These are phyloP conservation scores for Diaporthe eres DNA, from an alignment of 2,329 filamentous ascomycete species.

Conservation along the genomic window DNA sequence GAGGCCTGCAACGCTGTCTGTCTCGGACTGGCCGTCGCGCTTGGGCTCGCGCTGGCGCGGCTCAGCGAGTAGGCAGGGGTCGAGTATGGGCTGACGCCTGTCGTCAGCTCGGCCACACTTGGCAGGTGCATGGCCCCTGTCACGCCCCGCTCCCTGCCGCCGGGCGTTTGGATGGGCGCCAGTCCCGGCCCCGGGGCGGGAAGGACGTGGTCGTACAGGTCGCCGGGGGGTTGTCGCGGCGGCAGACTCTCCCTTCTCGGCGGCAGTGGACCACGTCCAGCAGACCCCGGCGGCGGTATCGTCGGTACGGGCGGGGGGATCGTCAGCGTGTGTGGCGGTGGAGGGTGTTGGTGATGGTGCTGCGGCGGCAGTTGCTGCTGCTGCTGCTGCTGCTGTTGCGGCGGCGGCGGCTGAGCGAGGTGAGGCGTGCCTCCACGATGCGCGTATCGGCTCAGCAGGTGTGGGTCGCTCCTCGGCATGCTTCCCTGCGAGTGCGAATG, in stretches of 20 bases:
- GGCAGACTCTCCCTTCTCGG: slow-evolving; percentile 60
- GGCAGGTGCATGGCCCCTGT: slow-evolving; percentile 65
- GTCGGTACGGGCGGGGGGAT: slow-evolving; percentile 43
- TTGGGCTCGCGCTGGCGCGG: slow-evolving; percentile 55
- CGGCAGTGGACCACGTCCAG: slow-evolving; percentile 54
- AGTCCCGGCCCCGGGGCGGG: slow-evolving; percentile 57
- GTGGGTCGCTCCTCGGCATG: slow-evolving; percentile 53
- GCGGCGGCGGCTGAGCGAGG: slow-evolving; percentile 25
- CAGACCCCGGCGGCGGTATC: slow-evolving; percentile 47
- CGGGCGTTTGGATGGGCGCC: slow-evolving; percentile 63
- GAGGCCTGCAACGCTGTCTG: slow-evolving; percentile 45
- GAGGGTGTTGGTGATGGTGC: slow-evolving; percentile 34
- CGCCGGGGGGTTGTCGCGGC: slow-evolving; percentile 53
- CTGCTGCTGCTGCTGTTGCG: slow-evolving; percentile 7
- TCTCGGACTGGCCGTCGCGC: slow-evolving; percentile 59
- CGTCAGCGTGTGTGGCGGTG: slow-evolving; percentile 40
- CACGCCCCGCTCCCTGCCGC: slow-evolving; percentile 49
- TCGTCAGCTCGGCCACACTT: slow-evolving; percentile 74
- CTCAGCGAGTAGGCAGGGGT: slow-evolving; percentile 68
- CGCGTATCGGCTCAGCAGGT: slow-evolving; percentile 36
- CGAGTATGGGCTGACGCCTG: slow-evolving; percentile 72
- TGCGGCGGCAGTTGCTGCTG: slow-evolving; percentile 2
- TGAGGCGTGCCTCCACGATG: slow-evolving; percentile 16
- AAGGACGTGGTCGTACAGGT: slow-evolving; percentile 47
- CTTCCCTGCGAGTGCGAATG: slow-evolving; percentile 64